phyloP scores from a whole-genome alignment of 345 rosid species.

The Corchorus olitorius region DNA sequence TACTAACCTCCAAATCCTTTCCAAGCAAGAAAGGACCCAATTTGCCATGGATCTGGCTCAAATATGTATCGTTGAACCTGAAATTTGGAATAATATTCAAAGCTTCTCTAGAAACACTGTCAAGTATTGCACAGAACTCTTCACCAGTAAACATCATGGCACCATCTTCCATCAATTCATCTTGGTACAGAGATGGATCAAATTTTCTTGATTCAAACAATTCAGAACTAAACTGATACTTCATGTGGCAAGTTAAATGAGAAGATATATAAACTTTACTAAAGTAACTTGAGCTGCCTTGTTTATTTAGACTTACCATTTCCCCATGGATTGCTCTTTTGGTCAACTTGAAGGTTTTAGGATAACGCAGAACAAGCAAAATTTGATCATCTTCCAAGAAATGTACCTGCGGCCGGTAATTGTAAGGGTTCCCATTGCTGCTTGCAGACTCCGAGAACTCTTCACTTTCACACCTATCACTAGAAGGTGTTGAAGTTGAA shows the following conservation, averaged over 20 bases:
- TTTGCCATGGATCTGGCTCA: not conserved
- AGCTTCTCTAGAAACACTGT: too few relatives aligned
- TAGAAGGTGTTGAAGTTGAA: not conserved
- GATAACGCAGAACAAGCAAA: slow-evolving; percentile 17
- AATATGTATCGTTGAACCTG: not conserved
- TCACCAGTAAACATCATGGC: not conserved
- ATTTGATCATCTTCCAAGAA: slow-evolving; percentile 15
- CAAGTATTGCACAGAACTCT: not conserved
- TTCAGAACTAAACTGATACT: slow-evolving; percentile 1
- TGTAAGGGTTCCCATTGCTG: not conserved
- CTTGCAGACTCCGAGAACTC: not conserved
- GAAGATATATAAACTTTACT: slow-evolving; percentile 9
- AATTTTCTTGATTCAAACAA: not conserved
- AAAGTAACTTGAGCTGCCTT: not conserved
- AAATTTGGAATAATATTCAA: not conserved
- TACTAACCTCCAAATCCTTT: not conserved
- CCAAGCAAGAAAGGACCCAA: slow-evolving; percentile 2
- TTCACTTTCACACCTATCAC: not conserved
- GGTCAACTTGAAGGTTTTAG: slow-evolving; percentile 10
- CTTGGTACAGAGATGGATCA: slow-evolving; percentile 2
- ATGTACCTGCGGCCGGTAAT: not conserved
- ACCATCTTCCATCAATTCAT: slow-evolving; percentile 19
- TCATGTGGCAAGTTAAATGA: not conserved
- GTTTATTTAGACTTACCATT: slow-evolving; percentile 9
- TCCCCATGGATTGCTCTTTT: slow-evolving; percentile 8